A percentile compares a stretch with the other conserved stretches of the same genome.
Evolutionary conservation across 805 yeast species (phyloP).

Genomic region (Cyberlindnera saturnus): DNA sequence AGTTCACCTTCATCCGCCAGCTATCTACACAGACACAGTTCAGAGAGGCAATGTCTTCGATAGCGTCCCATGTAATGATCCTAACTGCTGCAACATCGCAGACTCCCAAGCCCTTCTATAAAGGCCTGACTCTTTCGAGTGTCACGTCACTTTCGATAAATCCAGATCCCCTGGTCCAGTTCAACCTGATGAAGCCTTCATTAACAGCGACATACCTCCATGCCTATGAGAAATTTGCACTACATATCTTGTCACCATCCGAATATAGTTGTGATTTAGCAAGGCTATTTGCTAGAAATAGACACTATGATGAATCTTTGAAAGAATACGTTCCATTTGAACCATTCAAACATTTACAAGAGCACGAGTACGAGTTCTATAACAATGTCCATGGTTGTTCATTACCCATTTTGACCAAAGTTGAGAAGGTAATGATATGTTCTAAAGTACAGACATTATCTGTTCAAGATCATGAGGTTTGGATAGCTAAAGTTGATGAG

Average conservation of each 20-base stretch:
- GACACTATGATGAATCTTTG: conserved; percentile 28
- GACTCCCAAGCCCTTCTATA: conserved; percentile 24
- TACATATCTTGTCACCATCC: conserved; percentile 70
- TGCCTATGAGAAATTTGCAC: conserved; percentile 51
- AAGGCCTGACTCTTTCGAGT: conserved; percentile 84
- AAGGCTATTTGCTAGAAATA: conserved; percentile 55
- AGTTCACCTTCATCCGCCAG: not conserved
- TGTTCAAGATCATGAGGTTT: conserved; percentile 83
- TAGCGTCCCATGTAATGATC: conserved; percentile 51
- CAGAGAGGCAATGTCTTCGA: conserved; percentile 37
- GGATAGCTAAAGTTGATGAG: conserved; percentile 76
- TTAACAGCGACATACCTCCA: conserved; percentile 67
- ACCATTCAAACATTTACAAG: conserved; percentile 45
- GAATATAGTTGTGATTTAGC: conserved; percentile 51
- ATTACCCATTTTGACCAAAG: conserved; percentile 48
- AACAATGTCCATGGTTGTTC: conserved; percentile 14
- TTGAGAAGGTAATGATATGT: conserved; percentile 61
- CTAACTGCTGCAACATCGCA: conserved; percentile 42
- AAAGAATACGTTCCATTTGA: conserved; percentile 19
- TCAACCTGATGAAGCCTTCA: conserved; percentile 84
- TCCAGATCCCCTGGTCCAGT: conserved; percentile 76
- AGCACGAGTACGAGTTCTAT: conserved; percentile 30
- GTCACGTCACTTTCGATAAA: conserved; percentile 74
- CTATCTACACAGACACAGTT: conserved; percentile 16
- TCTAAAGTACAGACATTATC: conserved; percentile 42